phyloP scores from a whole-genome alignment of 2,329 filamentous ascomycete genomes.

The Blastomyces silverae region DNA sequence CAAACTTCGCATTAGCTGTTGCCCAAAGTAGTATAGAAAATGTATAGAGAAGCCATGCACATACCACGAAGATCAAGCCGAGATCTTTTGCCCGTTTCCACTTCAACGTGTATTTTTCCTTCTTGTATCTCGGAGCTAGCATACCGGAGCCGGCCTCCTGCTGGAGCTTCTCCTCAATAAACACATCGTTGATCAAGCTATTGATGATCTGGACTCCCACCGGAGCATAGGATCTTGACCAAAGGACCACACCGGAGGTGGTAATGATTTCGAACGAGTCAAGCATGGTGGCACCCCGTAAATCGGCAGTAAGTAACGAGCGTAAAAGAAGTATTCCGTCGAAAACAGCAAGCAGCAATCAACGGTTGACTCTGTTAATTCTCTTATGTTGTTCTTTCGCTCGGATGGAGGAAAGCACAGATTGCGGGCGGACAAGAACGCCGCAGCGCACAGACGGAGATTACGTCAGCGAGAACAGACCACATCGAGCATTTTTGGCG shows the following conservation, averaged over 20 bases:
- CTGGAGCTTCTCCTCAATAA: constrained; percentile 85
- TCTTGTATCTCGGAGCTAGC: constrained; percentile 67
- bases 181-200: constrained; percentile 89
- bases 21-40: not conserved
- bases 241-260: constrained; percentile 91
- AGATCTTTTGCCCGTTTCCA: constrained; percentile 91
- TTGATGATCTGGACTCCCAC: constrained; percentile 82
- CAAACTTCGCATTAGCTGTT: constrained; percentile 12
- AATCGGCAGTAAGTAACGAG: not conserved
- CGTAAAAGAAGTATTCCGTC: not conserved
- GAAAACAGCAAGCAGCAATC: not conserved
- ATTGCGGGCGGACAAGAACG: not conserved
- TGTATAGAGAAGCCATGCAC: constrained; percentile 24
- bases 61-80: constrained; percentile 88
- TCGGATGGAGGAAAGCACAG: not conserved
- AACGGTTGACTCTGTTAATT: not conserved
- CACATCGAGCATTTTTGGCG: constrained; percentile 5
- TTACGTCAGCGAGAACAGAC: constrained; percentile 10
- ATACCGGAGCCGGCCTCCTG: constrained; percentile 53
- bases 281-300: constrained; percentile 59
- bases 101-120: constrained; percentile 89
- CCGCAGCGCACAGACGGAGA: not conserved
- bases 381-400: too few relatives aligned
- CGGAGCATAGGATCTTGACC: constrained; percentile 79
- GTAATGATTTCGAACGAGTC: constrained; percentile 96